Evolutionary conservation across 2,329 filamentous ascomycete genomes (phyloP).

Genomic region (Setomelanomma holmii): DNA sequence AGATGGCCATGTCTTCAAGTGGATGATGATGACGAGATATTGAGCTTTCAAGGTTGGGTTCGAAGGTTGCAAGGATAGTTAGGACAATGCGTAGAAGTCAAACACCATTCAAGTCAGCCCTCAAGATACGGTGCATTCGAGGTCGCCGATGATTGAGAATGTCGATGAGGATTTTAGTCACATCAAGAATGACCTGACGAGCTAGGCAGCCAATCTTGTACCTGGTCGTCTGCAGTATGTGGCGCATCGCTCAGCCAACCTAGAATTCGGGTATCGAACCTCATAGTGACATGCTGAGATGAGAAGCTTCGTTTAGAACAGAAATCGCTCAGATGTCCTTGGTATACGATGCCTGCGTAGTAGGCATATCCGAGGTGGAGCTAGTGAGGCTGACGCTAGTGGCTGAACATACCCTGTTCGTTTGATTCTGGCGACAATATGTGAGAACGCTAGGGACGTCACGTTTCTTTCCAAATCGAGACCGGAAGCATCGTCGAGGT

Average conservation of each 20-base stretch:
- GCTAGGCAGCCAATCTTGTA: neutral
- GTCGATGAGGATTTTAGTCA: no score
- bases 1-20: conserved; percentile 27
- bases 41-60: no score
- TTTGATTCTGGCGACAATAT: neutral
- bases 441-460: neutral
- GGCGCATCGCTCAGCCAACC: neutral
- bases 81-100: no score
- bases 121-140: no score
- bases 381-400: neutral
- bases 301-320: neutral
- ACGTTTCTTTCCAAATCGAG: no score
- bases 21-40: no score
- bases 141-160: no score
- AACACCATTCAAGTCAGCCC: no score
- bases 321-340: neutral
- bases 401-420: neutral
- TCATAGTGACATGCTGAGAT: neutral
- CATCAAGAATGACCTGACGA: neutral
- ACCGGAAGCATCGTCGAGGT: no score
- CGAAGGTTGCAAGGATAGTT: no score
- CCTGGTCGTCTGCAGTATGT: neutral
- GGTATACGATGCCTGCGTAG: neutral
- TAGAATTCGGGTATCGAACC: neutral
- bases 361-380: neutral